Base-by-base conservation (phyloP, 495 filamentous ascomycete species). In the Trichocladium uniseriatum region DNA sequence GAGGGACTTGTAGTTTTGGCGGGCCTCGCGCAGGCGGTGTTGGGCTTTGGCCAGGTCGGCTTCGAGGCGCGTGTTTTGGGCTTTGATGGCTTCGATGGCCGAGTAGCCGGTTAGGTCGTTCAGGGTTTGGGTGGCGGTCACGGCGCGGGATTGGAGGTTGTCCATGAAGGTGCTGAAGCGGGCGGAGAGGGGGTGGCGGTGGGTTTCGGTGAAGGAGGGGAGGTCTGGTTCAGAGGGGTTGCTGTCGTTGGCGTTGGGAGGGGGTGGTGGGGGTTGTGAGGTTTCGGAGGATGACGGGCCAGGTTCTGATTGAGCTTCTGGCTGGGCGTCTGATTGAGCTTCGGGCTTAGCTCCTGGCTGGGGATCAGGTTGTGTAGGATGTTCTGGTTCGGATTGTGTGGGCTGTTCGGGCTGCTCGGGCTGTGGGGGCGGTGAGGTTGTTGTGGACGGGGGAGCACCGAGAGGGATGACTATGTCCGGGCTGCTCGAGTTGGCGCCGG, bases 21-120 rank as follows among this genome's bases (percentile, higher is more conserved):
- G 88, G 32, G 89, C 81, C 37, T 70, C 66, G 44, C 80, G 81
- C 27, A 96, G 80, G 11, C 74, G 73, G 8, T 64, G 54, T 43
- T 88, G 83, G 8, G 84, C 80, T 15, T 68, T 52, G 43, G 76
- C 77, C 28, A 90, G 83, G 20, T 69, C 66, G 8, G 64, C 43
- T 64, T 98, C 92, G 77, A 77, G 85, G 6, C 61, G 60, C 18
- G 78, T 73, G 64, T 97, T 95, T 14, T 81, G 76, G 5, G 69
- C 66, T 61, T 95, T 90, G 41, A 98, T 73, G 10, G 81, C 70
- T 62, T 95, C 92, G 65, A 98, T 98, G 31, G 84, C 83, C 1
- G 86, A 83, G 75, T 98, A 98, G 11, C 94, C 94, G 1, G 94
- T 98, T 40, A 95, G 73, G 58, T 87, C 85, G 65, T 97, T 97